Evolutionary conservation across 148 eudicot genomes (phyloP).

Genomic region (Camellia japonica): DNA sequence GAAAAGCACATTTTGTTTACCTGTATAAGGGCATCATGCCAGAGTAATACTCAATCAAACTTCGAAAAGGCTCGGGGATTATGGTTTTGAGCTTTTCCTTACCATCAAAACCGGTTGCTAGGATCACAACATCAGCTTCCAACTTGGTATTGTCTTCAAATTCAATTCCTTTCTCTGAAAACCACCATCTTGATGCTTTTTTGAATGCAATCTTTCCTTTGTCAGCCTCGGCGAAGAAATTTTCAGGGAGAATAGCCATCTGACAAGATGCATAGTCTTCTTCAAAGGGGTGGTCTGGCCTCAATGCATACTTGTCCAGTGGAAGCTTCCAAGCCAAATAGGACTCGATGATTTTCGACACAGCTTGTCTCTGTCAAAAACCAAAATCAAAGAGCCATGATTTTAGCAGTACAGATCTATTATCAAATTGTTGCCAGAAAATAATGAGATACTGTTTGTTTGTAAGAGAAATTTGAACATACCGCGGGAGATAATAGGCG

Average conservation of each 20-base stretch:
- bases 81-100: conserved; percentile 63
- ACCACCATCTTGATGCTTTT: conserved; percentile 69
- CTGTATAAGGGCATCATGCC: conserved; percentile 90
- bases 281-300: conserved; percentile 80
- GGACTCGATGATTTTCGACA: conserved; percentile 67
- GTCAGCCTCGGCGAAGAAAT: conserved; percentile 70
- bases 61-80: conserved; percentile 66
- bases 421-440: too few relatives aligned
- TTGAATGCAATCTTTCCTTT: conserved; percentile 67
- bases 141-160: conserved; percentile 62
- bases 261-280: conserved; percentile 97
- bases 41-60: conserved; percentile 57
- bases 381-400: neutral
- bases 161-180: conserved; percentile 70
- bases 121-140: conserved; percentile 77
- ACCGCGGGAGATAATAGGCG: conserved; percentile 62
- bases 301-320: conserved; percentile 62
- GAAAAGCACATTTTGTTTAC: conserved; percentile 18
- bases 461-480: neutral
- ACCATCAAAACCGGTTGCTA: conserved; percentile 90
- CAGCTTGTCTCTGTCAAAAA: conserved; percentile 42
- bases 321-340: conserved; percentile 77
- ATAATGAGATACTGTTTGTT: too few relatives aligned
- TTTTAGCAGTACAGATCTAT: too few relatives aligned
- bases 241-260: conserved; percentile 93